A percentile compares a stretch with the other conserved stretches of the same genome.
These are phyloP conservation scores for Homolaphlyctis polyrhiza DNA, from an alignment of 371 early-diverging fungal species.

Conservation along the genomic window DNA sequence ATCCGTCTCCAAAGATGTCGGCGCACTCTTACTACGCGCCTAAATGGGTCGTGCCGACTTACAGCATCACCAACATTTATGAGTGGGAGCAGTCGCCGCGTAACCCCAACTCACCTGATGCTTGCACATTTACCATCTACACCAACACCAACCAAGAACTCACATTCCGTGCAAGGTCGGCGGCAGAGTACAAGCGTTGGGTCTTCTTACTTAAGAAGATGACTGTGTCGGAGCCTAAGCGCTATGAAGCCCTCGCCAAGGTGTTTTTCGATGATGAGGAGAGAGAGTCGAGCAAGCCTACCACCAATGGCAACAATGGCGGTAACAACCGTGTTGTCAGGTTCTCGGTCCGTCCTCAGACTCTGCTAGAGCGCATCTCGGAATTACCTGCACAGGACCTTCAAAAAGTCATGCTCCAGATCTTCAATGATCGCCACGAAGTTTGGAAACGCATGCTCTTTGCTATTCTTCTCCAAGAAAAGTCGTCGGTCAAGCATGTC, in stretches of 20 bases:
- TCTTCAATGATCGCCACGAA: no score
- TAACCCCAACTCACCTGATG: neutral
- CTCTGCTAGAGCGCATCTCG: no score
- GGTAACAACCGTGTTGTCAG: no score
- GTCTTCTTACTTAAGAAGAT: neutral
- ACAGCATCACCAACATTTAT: neutral
- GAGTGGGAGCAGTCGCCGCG: neutral
- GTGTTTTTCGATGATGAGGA: no score
- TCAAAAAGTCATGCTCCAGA: no score
- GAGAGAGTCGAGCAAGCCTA: no score
- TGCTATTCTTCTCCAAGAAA: neutral
- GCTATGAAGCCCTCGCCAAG: no score
- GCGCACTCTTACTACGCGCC: neutral
- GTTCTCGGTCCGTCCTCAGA: no score
- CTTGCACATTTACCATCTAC: neutral
- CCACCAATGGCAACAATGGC: no score
- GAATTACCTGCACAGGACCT: no score
- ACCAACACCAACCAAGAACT: neutral
- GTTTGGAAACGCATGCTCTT: neutral
- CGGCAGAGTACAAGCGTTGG: neutral
- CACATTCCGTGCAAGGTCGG: neutral
- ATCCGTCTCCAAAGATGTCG: neutral
- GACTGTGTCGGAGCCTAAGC: neutral
- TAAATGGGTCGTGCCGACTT: neutral
- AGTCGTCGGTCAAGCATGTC: neutral